Evolutionary conservation across 306 rosid genomes (phyloP), one percentile per base, ranked within the genome.

Genomic region (barrel medic (Medicago truncatula)): DNA sequence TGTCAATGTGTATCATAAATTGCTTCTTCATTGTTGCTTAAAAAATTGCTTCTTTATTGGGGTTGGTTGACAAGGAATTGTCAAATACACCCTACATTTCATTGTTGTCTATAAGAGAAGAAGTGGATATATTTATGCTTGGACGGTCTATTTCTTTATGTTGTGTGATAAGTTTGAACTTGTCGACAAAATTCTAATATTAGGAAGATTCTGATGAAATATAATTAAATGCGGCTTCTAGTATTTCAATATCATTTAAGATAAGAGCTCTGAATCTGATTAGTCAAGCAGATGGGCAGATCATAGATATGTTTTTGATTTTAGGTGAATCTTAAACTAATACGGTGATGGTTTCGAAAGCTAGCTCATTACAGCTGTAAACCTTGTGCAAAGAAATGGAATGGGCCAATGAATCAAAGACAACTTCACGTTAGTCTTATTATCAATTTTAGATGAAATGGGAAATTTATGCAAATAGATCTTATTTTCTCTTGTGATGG

Each of bases 191-290:
- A 47, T n/a, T 57, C 72, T 57, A 47, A 52, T 50, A 21, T 36
- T 34, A 4, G 41, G 70, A 68, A 47, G 80, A 58, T 44, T n/a
- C 18, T 8, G 18, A 36, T 72, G 13, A 74, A 20, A 74, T 43
- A 71, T 15, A 41, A 21, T 60, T 58, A 41, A 23, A 83, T 78
- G 63, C 50, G n/a, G 63, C 34, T 61, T 74, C 12, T 67, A 50
- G 63, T 31, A 28, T 60, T 38, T 43, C 31, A 53, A 50, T 39
- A 67, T 49, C 68, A 28, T 67, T 39, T 46, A 52, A 66, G 69
- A 44, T 56, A 72, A 72, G 53, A 61, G 52, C 67, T 70, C 75
- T 75, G 36, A 25, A 59, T 70, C 75, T 75, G 36, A 25, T 75
- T 72, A 20, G 9, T 76, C 66, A 56, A 57, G 50, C 18, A 56